Evolutionary conservation across 2,329 filamentous ascomycete species (phyloP).

Genomic region (Paecilomyces sp.): DNA sequence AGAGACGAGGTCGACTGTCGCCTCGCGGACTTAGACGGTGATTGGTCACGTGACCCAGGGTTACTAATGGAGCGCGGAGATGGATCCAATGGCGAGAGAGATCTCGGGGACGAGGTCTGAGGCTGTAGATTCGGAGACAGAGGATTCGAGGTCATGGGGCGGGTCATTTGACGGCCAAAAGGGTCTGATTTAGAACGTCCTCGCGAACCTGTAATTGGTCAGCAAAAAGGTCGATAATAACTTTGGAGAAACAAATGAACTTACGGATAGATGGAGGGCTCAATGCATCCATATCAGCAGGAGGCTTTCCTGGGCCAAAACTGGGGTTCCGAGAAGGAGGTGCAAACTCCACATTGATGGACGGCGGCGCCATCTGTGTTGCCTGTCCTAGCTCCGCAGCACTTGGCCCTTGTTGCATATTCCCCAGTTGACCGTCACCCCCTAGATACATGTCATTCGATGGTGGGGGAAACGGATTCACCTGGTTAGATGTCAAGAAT

Average conservation of each 20-base stretch:
- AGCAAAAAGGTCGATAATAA: slow-evolving; percentile 11
- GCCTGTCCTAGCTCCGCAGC: slow-evolving; percentile 58
- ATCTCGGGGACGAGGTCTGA: slow-evolving; percentile 26
- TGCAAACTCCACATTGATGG: slow-evolving; percentile 90
- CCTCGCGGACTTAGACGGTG: slow-evolving; percentile 35
- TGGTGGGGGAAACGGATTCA: slow-evolving; percentile 42
- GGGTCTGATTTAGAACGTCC: slow-evolving; percentile 57
- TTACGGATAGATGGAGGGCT: slow-evolving; percentile 64
- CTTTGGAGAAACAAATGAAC: slow-evolving; percentile 8
- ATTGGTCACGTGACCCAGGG: slow-evolving; percentile 37
- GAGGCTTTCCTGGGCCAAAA: slow-evolving; percentile 60
- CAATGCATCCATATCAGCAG: slow-evolving; percentile 66
- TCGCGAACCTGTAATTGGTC: slow-evolving; percentile 38
- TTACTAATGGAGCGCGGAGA: slow-evolving; percentile 28
- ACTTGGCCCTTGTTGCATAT: slow-evolving; percentile 37
- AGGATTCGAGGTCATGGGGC: slow-evolving; percentile 27
- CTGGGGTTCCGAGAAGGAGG: slow-evolving; percentile 62
- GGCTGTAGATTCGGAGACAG: slow-evolving; percentile 23
- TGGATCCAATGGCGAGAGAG: slow-evolving; percentile 36
- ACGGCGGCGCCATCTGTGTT: slow-evolving; percentile 78
- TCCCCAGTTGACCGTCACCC: slow-evolving; percentile 42
- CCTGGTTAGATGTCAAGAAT: slow-evolving; percentile 40
- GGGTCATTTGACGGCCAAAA: slow-evolving; percentile 41
- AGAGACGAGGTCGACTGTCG: slow-evolving; percentile 41
- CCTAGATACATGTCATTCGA: slow-evolving; percentile 47